Conservation (phyloP, 805 yeast species). For the Candida arabinofermentans region DNA sequence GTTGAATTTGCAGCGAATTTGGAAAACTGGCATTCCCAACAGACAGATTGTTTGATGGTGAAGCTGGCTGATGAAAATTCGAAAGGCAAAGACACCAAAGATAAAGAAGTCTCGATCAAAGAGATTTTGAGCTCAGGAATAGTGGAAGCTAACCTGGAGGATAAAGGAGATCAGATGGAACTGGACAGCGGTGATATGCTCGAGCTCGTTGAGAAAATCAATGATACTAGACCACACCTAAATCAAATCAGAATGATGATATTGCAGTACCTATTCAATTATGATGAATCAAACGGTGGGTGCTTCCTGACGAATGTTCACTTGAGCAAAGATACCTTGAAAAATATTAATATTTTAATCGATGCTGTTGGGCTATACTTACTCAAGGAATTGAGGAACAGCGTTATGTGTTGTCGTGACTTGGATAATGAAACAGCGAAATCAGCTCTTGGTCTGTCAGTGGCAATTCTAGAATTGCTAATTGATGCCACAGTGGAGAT, state of each 20-base stretch:
- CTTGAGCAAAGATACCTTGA: conserved; percentile 15
- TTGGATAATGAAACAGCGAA: conserved; percentile 2
- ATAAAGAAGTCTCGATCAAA: conserved; percentile 24
- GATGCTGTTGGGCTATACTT: conserved; percentile 27
- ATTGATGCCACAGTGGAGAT: conserved; percentile 38
- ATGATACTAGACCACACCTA: conserved; percentile 20
- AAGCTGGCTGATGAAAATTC: conserved; percentile 13
- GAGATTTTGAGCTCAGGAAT: conserved; percentile 28
- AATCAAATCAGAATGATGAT: conserved; percentile 26
- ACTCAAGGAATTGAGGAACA: conserved; percentile 14
- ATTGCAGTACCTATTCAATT: conserved; percentile 21
- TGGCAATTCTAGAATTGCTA: conserved; percentile 41
- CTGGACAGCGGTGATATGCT: conserved; percentile 18
- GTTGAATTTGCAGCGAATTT: conserved; percentile 10
- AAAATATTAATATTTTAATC: conserved; percentile 17
- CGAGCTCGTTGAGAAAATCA: conserved; percentile 15
- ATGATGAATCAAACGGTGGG: conserved; percentile 13
- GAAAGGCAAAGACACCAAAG: conserved; percentile 6
- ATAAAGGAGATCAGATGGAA: conserved; percentile 12
- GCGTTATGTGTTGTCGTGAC: neutral
- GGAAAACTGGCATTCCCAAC: conserved; percentile 17
- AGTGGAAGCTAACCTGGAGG: conserved; percentile 9
- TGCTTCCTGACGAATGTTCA: conserved; percentile 23
- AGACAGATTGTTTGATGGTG: conserved; percentile 22
- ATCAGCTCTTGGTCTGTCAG: conserved; percentile 18